phyloP scores from a whole-genome alignment of 345 rosid species.

The Salix dunnii region DNA sequence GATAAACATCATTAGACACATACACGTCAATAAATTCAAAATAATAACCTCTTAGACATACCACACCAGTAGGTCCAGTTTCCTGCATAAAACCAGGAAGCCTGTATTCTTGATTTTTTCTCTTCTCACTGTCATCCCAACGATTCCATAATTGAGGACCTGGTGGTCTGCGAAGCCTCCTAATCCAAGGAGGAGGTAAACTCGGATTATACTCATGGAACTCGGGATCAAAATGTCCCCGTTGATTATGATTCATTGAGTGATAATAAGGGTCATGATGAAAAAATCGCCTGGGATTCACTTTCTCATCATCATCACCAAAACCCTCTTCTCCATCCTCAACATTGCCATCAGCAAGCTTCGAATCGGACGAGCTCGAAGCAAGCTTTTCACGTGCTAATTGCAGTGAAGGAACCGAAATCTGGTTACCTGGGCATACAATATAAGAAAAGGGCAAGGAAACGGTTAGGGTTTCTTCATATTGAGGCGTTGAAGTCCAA shows the following conservation, averaged over 20 bases:
- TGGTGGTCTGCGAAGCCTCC: neutral
- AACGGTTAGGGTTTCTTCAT: neutral
- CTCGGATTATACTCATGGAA: neutral
- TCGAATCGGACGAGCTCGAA: neutral
- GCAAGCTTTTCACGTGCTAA: neutral
- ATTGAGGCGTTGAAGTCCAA: neutral
- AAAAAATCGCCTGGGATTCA: neutral
- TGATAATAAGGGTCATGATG: neutral
- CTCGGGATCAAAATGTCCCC: neutral
- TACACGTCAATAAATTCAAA: neutral
- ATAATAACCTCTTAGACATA: neutral
- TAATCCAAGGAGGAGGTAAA: neutral
- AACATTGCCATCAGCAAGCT: neutral
- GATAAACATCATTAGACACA: neutral
- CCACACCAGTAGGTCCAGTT: conserved; percentile 20
- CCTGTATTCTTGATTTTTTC: neutral
- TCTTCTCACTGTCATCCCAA: neutral
- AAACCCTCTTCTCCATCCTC: neutral
- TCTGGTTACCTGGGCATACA: neutral
- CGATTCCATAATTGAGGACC: neutral
- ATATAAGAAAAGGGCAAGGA: neutral
- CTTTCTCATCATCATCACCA: neutral
- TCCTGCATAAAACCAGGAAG: conserved; percentile 3
- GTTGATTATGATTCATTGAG: neutral
- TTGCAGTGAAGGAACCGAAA: neutral